Evolutionary conservation across 306 rosid species (phyloP).

Genomic region (Coriaria nepalensis): DNA sequence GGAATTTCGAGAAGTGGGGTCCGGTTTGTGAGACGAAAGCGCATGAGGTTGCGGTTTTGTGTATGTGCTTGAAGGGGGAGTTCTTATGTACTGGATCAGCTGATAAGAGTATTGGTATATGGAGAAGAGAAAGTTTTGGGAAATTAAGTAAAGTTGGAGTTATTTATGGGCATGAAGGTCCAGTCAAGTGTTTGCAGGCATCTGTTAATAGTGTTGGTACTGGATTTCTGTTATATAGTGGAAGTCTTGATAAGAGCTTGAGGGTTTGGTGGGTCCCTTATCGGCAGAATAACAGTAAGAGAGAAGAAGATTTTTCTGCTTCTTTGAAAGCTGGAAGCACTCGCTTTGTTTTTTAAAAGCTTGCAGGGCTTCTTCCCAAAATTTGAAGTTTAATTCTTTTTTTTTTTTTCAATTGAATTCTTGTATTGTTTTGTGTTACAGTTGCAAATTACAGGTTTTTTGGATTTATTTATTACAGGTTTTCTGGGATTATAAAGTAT

Average conservation of each 20-base stretch:
- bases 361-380: no score
- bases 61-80: conserved; percentile 57
- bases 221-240: conserved; percentile 80
- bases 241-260: conserved; percentile 76
- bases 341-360: no score
- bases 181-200: conserved; percentile 82
- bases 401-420: no score
- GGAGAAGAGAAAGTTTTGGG: conserved; percentile 68
- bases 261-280: conserved; percentile 96
- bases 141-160: conserved; percentile 50
- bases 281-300: no score
- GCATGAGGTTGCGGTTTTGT: conserved; percentile 69
- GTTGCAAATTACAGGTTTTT: no score
- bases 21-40: conserved; percentile 47
- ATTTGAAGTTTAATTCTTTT: no score
- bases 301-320: no score
- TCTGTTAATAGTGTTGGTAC: conserved; percentile 43
- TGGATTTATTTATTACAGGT: no score
- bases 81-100: conserved; percentile 77
- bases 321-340: no score
- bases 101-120: conserved; percentile 66
- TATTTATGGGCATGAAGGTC: conserved; percentile 76
- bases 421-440: no score
- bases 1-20: conserved; percentile 33
- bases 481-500: no score